A percentile compares a stretch with the other conserved stretches of the same genome.
Conservation (phyloP, 805 yeast species). For the Saccharomycopsis amapae region DNA sequence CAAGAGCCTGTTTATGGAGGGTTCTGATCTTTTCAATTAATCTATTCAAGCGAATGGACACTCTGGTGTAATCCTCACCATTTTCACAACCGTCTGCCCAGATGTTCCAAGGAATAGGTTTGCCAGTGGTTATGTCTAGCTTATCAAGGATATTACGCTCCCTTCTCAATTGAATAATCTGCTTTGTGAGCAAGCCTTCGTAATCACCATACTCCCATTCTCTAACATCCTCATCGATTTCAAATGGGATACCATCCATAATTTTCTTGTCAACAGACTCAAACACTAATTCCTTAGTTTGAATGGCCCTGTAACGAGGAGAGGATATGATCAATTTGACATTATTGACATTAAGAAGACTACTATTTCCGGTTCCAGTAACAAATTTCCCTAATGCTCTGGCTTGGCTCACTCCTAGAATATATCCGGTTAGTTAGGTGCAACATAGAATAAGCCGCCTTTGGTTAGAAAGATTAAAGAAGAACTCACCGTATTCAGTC, state of each 20-base stretch:
- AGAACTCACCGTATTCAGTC: slow-evolving; percentile 54
- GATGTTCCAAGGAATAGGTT: slow-evolving; percentile 54
- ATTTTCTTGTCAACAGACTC: slow-evolving; percentile 39
- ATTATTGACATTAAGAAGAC: slow-evolving; percentile 54
- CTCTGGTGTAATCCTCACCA: slow-evolving; percentile 67
- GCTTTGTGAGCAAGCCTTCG: slow-evolving; percentile 70
- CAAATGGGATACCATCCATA: slow-evolving; percentile 36
- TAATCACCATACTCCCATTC: slow-evolving; percentile 98
- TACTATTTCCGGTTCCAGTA: slow-evolving; percentile 46
- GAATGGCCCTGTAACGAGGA: slow-evolving; percentile 74
- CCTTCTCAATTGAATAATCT: slow-evolving; percentile 56
- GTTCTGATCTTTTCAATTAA: slow-evolving; percentile 57
- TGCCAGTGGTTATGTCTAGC: slow-evolving; percentile 14
- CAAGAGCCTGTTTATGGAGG: slow-evolving; percentile 50
- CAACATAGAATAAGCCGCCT: too few relatives aligned
- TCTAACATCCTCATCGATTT: slow-evolving; percentile 61
- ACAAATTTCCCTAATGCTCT: slow-evolving; percentile 61
- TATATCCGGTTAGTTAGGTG: neutral
- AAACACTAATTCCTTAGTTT: slow-evolving; percentile 62
- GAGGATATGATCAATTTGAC: slow-evolving; percentile 66
- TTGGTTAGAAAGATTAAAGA: neutral
- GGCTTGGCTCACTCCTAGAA: slow-evolving; percentile 65
- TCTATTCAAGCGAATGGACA: slow-evolving; percentile 64
- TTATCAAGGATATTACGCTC: slow-evolving; percentile 44
- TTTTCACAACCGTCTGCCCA: slow-evolving; percentile 93